Base-by-base conservation (phyloP, 202 grass and related monocot genomes). In the Brachypodium distachyon region DNA sequence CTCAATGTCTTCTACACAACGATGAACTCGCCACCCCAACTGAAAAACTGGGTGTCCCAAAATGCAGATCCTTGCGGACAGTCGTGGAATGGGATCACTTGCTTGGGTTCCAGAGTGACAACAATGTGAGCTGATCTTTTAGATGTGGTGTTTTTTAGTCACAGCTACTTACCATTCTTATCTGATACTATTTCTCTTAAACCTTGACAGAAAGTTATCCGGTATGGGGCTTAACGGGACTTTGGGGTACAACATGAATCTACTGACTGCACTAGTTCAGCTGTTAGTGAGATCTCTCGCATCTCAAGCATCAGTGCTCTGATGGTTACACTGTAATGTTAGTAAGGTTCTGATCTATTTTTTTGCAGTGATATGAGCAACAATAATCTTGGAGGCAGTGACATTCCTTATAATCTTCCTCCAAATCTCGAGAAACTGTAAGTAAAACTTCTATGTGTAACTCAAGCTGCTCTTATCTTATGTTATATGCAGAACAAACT, bases 51-150 rank as follows among this genome's bases (percentile, higher is more conserved):
- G 96, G 84, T 64, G 27, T 46, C 89, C 10, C 87, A 82, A 63
- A 85, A 87, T 48, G 96, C 91, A 48, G 91, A 98, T 90, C 96
- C 96, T 26, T 98, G 96, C 51, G 89, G 87, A 12, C 84, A 98
- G 63, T 86, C 74, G 3, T 98, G 96, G 96, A 50, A 69, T 3
- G 96, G 96, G 16, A 56, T 98, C 66, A 87, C 64, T 70, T 98
- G 96, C 80, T 87, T 87, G 0, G 85, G 89, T 75, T 85, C 89
- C 65, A 83, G 87, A 62, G 91, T 95, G 50, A 89, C 65, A 64
- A 6, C 71, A 83, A 92, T 98, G 93, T 96, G 81, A 96, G 93
- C 54, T 69, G 44, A 61, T 25, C 11, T 51, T 81, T 64, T 7
- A 62, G 34, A 77, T 76, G 18, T 17, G 16, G 31, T 69, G 4